phyloP scores from a whole-genome alignment of 768 basidiomycete species.

The Russula sp. region DNA sequence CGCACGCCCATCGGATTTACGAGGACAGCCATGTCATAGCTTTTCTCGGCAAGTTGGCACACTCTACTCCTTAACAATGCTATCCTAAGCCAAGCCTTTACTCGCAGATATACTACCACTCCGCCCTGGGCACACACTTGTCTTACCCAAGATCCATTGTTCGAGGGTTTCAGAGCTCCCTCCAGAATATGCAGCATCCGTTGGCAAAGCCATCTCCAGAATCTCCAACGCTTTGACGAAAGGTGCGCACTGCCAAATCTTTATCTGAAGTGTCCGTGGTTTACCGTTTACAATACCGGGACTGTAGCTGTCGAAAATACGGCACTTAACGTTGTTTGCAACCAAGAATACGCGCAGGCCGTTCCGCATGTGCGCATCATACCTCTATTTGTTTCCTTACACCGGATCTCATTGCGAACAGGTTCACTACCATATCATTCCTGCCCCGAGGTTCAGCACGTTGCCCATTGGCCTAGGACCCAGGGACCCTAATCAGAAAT shows the following conservation, averaged over 20 bases:
- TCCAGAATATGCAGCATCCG: constrained; percentile 47
- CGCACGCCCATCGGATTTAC: constrained; percentile 44
- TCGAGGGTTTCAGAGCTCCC: constrained; percentile 60
- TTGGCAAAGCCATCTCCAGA: constrained; percentile 51
- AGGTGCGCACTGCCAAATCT: constrained; percentile 35
- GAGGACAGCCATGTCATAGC: constrained; percentile 59
- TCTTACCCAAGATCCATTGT: constrained; percentile 61
- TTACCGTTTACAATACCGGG: neutral
- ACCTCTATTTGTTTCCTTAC: neutral
- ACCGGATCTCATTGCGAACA: constrained; percentile 23
- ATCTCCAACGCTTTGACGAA: constrained; percentile 55
- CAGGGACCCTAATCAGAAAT: constrained; percentile 17
- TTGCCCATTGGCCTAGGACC: constrained; percentile 7
- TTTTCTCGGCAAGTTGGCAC: constrained; percentile 45
- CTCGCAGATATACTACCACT: constrained; percentile 60
- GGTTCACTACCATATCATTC: constrained; percentile 76
- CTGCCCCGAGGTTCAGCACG: constrained; percentile 46
- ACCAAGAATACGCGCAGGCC: constrained; percentile 76
- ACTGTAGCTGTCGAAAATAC: constrained; percentile 51
- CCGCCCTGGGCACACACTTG: constrained; percentile 57
- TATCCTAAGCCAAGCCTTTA: neutral
- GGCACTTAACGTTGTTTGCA: constrained; percentile 68
- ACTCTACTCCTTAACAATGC: neutral
- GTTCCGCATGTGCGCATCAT: constrained; percentile 63
- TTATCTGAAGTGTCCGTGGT: neutral